These are phyloP conservation scores for Coemansia erecta DNA, from an alignment of 192 early-diverging fungal genomes.

Conservation along the genomic window DNA sequence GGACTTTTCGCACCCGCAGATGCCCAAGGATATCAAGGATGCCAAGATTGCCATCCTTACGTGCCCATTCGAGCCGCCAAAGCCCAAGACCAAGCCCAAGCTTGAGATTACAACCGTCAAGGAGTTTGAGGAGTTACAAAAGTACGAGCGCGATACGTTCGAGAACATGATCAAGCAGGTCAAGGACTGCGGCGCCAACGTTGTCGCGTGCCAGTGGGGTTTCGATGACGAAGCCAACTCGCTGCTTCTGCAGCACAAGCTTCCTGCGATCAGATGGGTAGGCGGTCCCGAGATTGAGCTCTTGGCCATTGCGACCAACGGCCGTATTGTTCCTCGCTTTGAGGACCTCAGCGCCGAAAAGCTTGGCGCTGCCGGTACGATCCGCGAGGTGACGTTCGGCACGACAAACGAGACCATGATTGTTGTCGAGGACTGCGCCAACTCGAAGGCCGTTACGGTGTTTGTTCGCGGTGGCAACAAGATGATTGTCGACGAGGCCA, in stretches of 20 bases:
- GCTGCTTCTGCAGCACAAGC: conserved; percentile 92
- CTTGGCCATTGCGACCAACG: conserved; percentile 99
- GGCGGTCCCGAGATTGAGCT: conserved; percentile 99
- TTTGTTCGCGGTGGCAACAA: conserved; percentile 99
- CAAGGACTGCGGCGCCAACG: conserved; percentile 96
- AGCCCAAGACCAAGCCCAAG: conserved; percentile 99
- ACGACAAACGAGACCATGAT: conserved; percentile 99
- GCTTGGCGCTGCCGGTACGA: conserved; percentile 89
- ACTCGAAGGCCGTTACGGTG: conserved; percentile 94
- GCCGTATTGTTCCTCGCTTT: conserved; percentile 99
- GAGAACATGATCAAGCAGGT: conserved; percentile 95
- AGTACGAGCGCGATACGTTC: conserved; percentile 95
- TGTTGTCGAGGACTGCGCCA: conserved; percentile 99
- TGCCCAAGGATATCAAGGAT: conserved; percentile 94
- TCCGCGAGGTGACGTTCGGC: conserved; percentile 94
- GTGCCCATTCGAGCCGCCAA: conserved; percentile 99
- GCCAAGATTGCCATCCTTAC: conserved; percentile 98
- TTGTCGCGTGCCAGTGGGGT: conserved; percentile 99
- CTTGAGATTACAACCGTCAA: conserved; percentile 98
- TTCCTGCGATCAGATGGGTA: conserved; percentile 99
- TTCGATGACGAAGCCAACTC: conserved; percentile 99
- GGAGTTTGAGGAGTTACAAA: conserved; percentile 96
- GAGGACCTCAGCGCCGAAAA: conserved; percentile 88
- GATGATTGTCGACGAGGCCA: conserved; percentile 99
- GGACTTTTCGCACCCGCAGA: conserved; percentile 99